Evolutionary conservation across 2,329 filamentous ascomycete species (phyloP), one percentile per base, ranked within the genome.

Genomic region (Aspergillus quadrilineatus): DNA sequence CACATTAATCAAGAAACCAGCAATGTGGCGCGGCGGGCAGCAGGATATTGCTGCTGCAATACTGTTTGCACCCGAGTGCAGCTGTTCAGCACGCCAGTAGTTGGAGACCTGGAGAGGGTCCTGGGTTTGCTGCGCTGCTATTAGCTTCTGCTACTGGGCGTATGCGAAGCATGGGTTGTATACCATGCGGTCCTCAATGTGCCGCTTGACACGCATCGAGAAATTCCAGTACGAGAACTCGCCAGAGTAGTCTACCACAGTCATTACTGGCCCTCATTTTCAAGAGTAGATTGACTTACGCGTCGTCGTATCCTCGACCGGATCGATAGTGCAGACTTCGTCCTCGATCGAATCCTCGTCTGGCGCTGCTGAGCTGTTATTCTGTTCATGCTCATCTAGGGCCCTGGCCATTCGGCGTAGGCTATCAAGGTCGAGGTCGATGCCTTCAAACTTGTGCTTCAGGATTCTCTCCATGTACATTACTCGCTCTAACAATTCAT

Each of bases 221-320:
- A 81, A 81, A 59, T 81, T 80, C 77, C 79, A 81, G 55, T 81
- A 79, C 1, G 79, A 81, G 61, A 81, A 80, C 59, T 81, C 79
- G 7, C 79, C 79, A 0, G 79, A 81, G 57, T 80, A 81, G 53
- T 81, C 78, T 81, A 39, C 29, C 32, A 10, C 14, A 10, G 41
- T 43, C 41, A 43, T 15, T 26, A 26, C 5, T 22, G 6, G n/a
- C 4, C 15, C 1, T 1, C 15, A 4, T 36, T 44, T 8, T 26
- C 46, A 4, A 6, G 9, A 3, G 39, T 36, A 28, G 34, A 14
- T 7, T 7, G 7, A 45, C 54, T 15, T 32, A 61, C 59, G 56
- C 8, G 59, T 61, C 4, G 56, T 55, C 1, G 56, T 61, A 43
- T 61, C 59, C 22, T 50, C 56, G 1, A 61, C 56, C 2, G 59